Conservation (phyloP, 1,284 basidiomycete genomes). For the Rhodotorula glutinis region DNA sequence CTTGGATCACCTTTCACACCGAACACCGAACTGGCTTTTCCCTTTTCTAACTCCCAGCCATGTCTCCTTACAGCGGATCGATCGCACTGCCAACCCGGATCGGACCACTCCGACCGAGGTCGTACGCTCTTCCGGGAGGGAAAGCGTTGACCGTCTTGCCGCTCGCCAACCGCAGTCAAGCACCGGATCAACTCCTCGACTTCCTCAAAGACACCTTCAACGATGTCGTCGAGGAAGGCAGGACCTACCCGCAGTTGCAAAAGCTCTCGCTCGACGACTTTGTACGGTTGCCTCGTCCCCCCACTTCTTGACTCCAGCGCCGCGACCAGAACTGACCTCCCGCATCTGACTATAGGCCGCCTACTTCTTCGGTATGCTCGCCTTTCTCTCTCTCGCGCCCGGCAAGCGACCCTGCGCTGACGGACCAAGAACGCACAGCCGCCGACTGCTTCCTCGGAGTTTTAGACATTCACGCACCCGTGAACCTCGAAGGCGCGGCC, state of each 20-base stretch:
- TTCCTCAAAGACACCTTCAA: slow-evolving; percentile 54
- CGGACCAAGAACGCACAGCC: slow-evolving; percentile 3
- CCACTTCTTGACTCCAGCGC: no score
- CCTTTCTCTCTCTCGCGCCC: no score
- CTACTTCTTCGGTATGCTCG: slow-evolving; percentile 35
- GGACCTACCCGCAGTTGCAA: slow-evolving; percentile 78
- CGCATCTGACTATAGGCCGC: slow-evolving; percentile 22
- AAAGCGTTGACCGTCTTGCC: slow-evolving; percentile 20
- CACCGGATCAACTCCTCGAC: slow-evolving; percentile 54
- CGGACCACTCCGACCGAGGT: slow-evolving; percentile 20
- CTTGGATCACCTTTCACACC: no score
- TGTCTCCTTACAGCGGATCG: slow-evolving; percentile 40
- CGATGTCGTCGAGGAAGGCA: slow-evolving; percentile 69
- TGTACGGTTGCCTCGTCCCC: slow-evolving; percentile 5
- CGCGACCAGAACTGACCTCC: no score
- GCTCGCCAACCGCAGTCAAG: slow-evolving; percentile 59
- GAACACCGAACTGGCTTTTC: no score
- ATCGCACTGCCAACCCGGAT: slow-evolving; percentile 14
- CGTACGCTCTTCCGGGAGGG: slow-evolving; percentile 18
- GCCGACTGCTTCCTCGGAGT: slow-evolving; percentile 39
- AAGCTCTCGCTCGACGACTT: slow-evolving; percentile 52
- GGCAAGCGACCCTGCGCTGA: background rate
- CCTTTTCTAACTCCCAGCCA: background rate
- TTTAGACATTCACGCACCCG: slow-evolving; percentile 7
- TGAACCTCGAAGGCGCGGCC: background rate